Conservation (phyloP, 352 stramenopile genomes). For the Aphanomyces invadans region DNA sequence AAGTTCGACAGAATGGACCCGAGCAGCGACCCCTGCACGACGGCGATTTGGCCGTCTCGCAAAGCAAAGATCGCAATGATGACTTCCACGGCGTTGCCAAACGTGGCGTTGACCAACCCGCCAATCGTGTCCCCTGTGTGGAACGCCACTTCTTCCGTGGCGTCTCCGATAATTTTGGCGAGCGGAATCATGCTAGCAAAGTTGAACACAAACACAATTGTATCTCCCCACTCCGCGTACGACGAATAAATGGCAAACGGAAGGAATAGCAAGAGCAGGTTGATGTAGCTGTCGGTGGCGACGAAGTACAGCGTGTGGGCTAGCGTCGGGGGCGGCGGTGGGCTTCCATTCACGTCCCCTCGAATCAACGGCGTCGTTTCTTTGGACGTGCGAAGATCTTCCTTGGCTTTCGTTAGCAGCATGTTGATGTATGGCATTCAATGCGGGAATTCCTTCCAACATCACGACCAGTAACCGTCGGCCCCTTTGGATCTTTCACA, state of each 20-base stretch:
- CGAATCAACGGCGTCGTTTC: slow-evolving; percentile 11
- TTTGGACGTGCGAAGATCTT: slow-evolving; percentile 19
- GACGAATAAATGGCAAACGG: slow-evolving; percentile 65
- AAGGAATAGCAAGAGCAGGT: slow-evolving; percentile 50
- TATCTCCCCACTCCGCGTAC: slow-evolving; percentile 52
- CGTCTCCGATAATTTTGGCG: slow-evolving; percentile 92
- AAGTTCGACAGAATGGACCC: slow-evolving; percentile 97
- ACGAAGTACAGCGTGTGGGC: slow-evolving; percentile 26
- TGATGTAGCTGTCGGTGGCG: slow-evolving; percentile 49
- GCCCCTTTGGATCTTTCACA: too few relatives aligned
- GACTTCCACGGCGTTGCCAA: slow-evolving; percentile 96
- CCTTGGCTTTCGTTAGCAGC: slow-evolving; percentile 20
- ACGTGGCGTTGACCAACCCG: slow-evolving; percentile 96
- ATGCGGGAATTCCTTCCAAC: background rate
- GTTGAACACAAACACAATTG: slow-evolving; percentile 91
- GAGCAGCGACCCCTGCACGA: slow-evolving; percentile 95
- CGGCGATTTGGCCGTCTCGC: slow-evolving; percentile 88
- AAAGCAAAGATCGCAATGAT: slow-evolving; percentile 95
- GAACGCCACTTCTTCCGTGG: slow-evolving; percentile 95
- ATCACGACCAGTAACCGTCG: background rate
- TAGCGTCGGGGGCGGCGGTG: background rate
- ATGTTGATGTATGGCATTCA: background rate
- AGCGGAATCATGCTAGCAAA: slow-evolving; percentile 96
- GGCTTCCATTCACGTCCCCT: background rate
- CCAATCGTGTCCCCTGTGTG: slow-evolving; percentile 96